Evolutionary conservation across 1,284 basidiomycete species (phyloP).

Genomic region (Paramarasmius palmivorus): DNA sequence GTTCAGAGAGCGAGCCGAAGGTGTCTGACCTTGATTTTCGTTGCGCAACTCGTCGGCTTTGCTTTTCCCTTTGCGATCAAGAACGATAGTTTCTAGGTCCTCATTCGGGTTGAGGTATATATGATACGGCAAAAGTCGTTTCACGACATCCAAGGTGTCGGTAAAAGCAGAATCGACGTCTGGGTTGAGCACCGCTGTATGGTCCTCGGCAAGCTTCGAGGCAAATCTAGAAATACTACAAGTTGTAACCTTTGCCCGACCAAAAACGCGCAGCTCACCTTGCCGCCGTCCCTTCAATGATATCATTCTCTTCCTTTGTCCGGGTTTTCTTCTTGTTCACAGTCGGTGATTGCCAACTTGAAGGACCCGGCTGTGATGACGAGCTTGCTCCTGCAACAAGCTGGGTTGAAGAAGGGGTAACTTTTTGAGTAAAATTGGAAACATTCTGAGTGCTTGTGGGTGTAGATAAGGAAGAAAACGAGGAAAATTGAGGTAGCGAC

Average conservation of each 20-base stretch:
- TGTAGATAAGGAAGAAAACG: conserved; percentile 27
- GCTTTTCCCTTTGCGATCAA: conserved; percentile 58
- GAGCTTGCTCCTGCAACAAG: conserved; percentile 11
- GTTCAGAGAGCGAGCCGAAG: conserved; percentile 3
- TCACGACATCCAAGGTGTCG: conserved; percentile 59
- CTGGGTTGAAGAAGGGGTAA: conserved; percentile 14
- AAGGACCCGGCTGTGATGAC: conserved; percentile 32
- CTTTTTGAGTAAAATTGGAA: conserved; percentile 18
- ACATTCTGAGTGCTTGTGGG: conserved; percentile 7
- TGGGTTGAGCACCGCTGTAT: conserved; percentile 56
- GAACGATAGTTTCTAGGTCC: conserved; percentile 45
- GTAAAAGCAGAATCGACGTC: conserved; percentile 68
- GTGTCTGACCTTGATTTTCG: conserved; percentile 55
- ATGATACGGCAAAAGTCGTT: conserved; percentile 73
- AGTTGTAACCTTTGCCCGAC: conserved; percentile 1
- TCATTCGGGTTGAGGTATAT: conserved; percentile 71
- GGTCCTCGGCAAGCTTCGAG: conserved; percentile 59
- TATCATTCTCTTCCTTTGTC: conserved; percentile 46
- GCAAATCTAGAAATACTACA: conserved; percentile 45
- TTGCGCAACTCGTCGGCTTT: conserved; percentile 47
- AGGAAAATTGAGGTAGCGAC: conserved; percentile 48
- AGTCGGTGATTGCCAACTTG: conserved; percentile 29
- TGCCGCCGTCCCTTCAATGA: conserved; percentile 42
- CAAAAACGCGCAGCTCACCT: conserved; percentile 39
- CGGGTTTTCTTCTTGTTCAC: conserved; percentile 34